A percentile compares a stretch with the other conserved stretches of the same genome.
phyloP scores from a whole-genome alignment of 116 monocot genomes.

The Cymodocea nodosa region DNA sequence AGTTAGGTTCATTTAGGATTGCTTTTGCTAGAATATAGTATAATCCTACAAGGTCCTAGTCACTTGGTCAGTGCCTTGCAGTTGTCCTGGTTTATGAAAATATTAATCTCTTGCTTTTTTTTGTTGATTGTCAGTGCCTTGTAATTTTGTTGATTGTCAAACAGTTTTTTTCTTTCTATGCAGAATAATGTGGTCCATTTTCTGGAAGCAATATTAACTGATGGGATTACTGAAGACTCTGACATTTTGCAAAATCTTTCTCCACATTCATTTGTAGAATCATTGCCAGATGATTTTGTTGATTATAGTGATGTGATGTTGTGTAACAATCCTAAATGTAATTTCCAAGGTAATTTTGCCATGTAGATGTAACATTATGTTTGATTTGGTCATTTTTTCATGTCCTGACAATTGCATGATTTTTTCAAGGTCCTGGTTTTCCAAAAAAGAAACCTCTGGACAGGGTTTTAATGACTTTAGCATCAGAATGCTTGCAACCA shows the following conservation, averaged over 20 bases:
- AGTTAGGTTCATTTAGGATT: no score
- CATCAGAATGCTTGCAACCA: slow-evolving; percentile 35
- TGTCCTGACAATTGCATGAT: background rate
- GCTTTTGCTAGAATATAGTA: background rate
- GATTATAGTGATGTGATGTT: slow-evolving; percentile 8
- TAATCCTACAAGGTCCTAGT: background rate
- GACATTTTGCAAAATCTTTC: slow-evolving; percentile 9
- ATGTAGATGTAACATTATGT: background rate
- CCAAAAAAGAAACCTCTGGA: slow-evolving; percentile 30
- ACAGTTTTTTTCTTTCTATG: background rate
- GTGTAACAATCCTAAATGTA: slow-evolving; percentile 11
- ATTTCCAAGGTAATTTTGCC: slow-evolving; percentile 38
- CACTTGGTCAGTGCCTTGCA: background rate
- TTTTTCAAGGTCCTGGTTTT: slow-evolving; percentile 29
- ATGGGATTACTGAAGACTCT: slow-evolving; percentile 19
- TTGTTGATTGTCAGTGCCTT: background rate
- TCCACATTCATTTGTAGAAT: slow-evolving; percentile 11
- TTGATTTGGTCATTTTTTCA: background rate
- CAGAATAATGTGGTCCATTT: slow-evolving; percentile 46
- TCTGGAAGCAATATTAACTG: slow-evolving; percentile 37
- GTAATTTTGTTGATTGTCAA: background rate
- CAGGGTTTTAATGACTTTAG: slow-evolving; percentile 32
- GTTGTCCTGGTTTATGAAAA: background rate
- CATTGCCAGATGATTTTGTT: slow-evolving; percentile 2
- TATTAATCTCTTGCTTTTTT: background rate